Base-by-base conservation (phyloP, 495 filamentous ascomycete genomes). In the Melanomma pulvis-pyrius region DNA sequence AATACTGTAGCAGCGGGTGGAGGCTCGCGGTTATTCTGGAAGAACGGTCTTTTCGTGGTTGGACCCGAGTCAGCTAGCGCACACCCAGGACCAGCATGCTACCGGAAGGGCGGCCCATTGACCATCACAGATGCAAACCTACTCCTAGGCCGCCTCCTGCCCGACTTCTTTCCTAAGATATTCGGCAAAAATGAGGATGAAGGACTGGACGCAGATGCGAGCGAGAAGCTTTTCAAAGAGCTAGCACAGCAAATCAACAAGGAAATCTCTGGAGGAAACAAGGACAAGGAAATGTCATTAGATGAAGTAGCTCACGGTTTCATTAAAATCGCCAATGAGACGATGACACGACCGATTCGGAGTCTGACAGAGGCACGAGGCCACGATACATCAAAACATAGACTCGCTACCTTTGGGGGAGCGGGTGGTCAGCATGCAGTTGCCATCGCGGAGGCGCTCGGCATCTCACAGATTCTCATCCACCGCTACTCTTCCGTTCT, bases 1-100 rank as follows among this genome's bases (percentile, higher is more conserved):
- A 98, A 98, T 76, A 98, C 94, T 0, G 93, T 98, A 30, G 93
- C 93, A 21, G 93, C 93, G 21, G 93, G 93, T 44, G 93, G 93
- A 59, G 93, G 93, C 19, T 96, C 92, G 3, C 86, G 92, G 51
- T 82, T 98, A 2, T 91, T 92, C 71, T 98, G 88, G 82, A 86
- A 87, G 49, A 97, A 98, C 66, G 93, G 94, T 6, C 80, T 98
- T 12, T 98, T 98, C 71, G 92, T 96, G n/a, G 93, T 97, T 29
- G 93, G 93, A 0, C 93, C 93, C 2, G 94, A 98, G 74, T 96
- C 92, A 1, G 93, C 93, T 0, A 88, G 92, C 32, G 93, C 93
- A 6, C 93, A 97, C 73, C 93, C 93, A 0, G 93, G 93, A 2
- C 93, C 93, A 6, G 93, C 91, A 1, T 98, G 93, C 71, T 98